phyloP scores from a whole-genome alignment of 106 monocot genomes.

The Hemerocallis citrina region DNA sequence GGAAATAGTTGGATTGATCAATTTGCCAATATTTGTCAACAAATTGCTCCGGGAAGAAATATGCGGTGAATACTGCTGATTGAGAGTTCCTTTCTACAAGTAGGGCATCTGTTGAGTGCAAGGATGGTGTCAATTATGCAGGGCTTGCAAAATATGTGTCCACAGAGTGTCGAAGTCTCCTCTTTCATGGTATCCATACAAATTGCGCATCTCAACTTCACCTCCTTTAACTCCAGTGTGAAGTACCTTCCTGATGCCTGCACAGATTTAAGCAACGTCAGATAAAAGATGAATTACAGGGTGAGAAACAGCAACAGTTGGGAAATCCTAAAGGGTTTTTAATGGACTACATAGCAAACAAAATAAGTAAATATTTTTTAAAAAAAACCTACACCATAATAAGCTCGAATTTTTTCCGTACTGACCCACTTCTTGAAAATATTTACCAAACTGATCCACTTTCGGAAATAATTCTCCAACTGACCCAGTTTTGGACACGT shows the following conservation, averaged over 20 bases:
- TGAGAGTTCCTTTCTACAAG: conserved; percentile 14
- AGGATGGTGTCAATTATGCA: conserved; percentile 13
- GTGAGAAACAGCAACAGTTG: too few relatives aligned
- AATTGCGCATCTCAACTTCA: conserved; percentile 19
- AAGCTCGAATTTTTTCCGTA: too few relatives aligned
- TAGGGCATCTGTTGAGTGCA: conserved; percentile 12
- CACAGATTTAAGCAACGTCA: background rate
- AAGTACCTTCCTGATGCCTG: conserved; percentile 5
- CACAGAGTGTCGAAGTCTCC: conserved; percentile 18
- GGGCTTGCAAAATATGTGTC: conserved; percentile 14
- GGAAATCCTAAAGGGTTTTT: too few relatives aligned
- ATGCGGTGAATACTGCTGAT: conserved; percentile 15
- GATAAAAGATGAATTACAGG: background rate
- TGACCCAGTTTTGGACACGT: too few relatives aligned
- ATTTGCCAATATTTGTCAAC: background rate
- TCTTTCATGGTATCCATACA: conserved; percentile 27
- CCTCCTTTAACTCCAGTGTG: background rate
- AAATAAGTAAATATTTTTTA: too few relatives aligned
- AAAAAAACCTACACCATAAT: too few relatives aligned
- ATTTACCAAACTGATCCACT: too few relatives aligned
- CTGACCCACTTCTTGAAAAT: too few relatives aligned
- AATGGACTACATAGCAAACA: too few relatives aligned
- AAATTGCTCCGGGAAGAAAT: conserved; percentile 17
- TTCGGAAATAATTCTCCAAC: too few relatives aligned
- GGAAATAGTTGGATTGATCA: background rate